Evolutionary conservation across 2,329 filamentous ascomycete species (phyloP).

Genomic region (Xylariaceae sp.): DNA sequence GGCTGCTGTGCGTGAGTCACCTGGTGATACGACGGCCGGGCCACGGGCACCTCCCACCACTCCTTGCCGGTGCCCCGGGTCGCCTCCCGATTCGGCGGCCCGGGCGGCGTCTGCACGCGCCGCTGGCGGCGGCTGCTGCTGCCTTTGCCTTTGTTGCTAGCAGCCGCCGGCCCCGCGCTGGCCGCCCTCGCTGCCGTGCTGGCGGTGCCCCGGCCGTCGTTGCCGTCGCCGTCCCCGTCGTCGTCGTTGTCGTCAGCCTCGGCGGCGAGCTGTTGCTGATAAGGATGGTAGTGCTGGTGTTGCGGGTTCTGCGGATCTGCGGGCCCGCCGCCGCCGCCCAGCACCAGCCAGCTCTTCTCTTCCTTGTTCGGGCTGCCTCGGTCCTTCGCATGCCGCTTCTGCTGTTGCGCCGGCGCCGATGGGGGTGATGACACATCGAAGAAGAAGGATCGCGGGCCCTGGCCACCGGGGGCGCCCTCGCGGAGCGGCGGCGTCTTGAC

Average conservation of each 20-base stretch:
- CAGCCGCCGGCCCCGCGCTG: too few species aligned
- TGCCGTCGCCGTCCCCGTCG: too few species aligned
- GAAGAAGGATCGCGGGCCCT: constrained; percentile 35
- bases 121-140: constrained; percentile 1
- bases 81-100: constrained; percentile 3
- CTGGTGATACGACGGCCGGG: constrained; percentile 17
- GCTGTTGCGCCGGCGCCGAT: background rate
- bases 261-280: background rate
- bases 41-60: constrained; percentile 24
- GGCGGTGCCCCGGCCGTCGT: too few species aligned
- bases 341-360: too few species aligned
- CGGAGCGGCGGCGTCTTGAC: constrained; percentile 39
- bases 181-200: too few species aligned
- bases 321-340: too few species aligned
- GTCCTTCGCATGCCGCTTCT: background rate
- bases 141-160: background rate
- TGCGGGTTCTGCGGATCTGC: background rate
- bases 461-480: constrained; percentile 27
- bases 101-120: background rate
- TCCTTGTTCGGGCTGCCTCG: too few species aligned
- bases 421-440: constrained; percentile 24
- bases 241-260: too few species aligned
- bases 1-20: constrained; percentile 7
- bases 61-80: constrained; percentile 14
- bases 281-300: too few species aligned